Percentiles rank a stretch among this genome's conserved stretches.
These are phyloP conservation scores for Catharanthus roseus DNA, from an alignment of 257 asterid genomes.

Conservation along the genomic window DNA sequence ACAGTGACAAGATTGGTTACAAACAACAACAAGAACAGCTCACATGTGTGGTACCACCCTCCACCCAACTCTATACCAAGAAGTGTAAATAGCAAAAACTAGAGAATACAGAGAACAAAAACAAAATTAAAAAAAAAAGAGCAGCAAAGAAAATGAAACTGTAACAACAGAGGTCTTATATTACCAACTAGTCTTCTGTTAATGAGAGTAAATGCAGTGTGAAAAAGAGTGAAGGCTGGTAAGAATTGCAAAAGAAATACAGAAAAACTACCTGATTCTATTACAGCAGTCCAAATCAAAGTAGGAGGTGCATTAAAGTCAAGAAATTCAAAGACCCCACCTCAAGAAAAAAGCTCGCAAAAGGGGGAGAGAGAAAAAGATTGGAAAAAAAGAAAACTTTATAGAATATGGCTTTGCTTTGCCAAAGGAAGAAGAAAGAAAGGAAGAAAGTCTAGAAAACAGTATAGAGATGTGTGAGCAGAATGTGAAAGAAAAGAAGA, in stretches of 20 bases:
- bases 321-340: conserved; percentile 11
- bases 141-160: conserved; percentile 1
- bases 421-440: background rate
- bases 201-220: background rate
- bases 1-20: conserved; percentile 14
- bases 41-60: conserved; percentile 26
- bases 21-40: conserved; percentile 16
- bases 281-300: background rate
- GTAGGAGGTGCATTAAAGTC: conserved; percentile 16
- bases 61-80: conserved; percentile 5
- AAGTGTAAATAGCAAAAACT: background rate
- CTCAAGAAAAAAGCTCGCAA: conserved; percentile 8
- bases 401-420: conserved; percentile 16
- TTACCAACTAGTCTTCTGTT: background rate
- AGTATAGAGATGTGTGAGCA: conserved; percentile 15
- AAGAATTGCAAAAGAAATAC: background rate
- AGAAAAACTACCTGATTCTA: background rate
- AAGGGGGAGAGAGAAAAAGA: background rate
- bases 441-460: background rate
- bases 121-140: background rate
- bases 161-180: background rate
- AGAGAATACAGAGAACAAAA: background rate
- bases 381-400: conserved; percentile 7
- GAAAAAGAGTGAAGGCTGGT: background rate
- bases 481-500: background rate